Base-by-base conservation (phyloP, 1,284 basidiomycete species). In the Heterobasidion occidentale region DNA sequence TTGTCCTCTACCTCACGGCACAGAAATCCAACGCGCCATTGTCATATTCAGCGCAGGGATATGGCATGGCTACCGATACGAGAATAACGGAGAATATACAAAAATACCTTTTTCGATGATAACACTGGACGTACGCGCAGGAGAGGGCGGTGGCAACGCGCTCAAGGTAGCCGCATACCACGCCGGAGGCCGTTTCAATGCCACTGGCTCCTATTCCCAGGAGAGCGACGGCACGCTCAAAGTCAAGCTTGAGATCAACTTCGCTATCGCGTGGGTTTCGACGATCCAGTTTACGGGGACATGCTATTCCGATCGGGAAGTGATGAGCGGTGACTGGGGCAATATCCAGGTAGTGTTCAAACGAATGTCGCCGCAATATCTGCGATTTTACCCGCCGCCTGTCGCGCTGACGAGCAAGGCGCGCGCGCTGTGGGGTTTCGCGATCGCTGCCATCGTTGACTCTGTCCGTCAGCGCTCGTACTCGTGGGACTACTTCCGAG, bases 311-410 rank as follows among this genome's bases (percentile, higher is more conserved):
- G 12, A 14, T 19, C 15, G 27, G 11, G 46, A 48, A 17, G 11
- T 20, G 17, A 17, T 48, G 9, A 11, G 5, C 7, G 46, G 46
- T 33, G 27, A 48, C 46, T 48, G 46, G 46, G 1, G 17, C 12
- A 45, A 45, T 27, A 17, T 45, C 42, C 42, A 9, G 17, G 48
- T 53, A n/a, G 56, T 62, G 14, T 55, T 62, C 15, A 55, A 60
- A 54, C 59, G 59, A 48, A 61, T 57, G 46, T 46, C 54, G 46
- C 56, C 52, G 45, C 44, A 38, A 58, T 34, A 64, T 63, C 59
- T 59, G 34, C 44, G 15, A 3, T 56, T 51, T 42, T 48, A 54
- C 14, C 58, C 58, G 5, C 44, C 34, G 36, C 52, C 54, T 46
- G n/a, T 17, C 11, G 58, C 49, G 14, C 34, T 59, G 19, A 20